Evolutionary conservation across 345 rosid genomes (phyloP).

Genomic region (Clarkia xantiana): DNA sequence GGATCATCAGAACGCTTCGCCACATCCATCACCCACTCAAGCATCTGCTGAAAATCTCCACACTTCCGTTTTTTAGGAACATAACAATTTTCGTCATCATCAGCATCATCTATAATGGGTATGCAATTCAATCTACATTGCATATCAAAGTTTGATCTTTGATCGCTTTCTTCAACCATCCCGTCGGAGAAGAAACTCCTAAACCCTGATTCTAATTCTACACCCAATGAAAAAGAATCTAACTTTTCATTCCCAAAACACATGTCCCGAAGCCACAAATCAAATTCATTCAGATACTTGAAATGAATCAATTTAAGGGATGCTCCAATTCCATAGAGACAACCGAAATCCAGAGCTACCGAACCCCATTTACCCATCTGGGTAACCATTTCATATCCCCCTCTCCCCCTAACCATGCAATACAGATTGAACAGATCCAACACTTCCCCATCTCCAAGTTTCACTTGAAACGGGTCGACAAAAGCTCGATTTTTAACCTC

Average conservation of each 20-base stretch:
- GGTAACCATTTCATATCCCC: slow-evolving; percentile 43
- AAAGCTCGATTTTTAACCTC: slow-evolving; percentile 25
- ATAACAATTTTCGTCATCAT: neutral
- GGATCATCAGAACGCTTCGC: slow-evolving; percentile 40
- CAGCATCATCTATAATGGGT: slow-evolving; percentile 15
- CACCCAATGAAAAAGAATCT: slow-evolving; percentile 10
- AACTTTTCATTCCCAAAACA: slow-evolving; percentile 11
- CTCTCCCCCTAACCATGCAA: slow-evolving; percentile 39
- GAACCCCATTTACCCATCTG: slow-evolving; percentile 35
- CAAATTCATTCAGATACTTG: slow-evolving; percentile 43
- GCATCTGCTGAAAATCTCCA: slow-evolving; percentile 28
- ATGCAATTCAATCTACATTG: no score
- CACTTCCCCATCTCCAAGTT: slow-evolving; percentile 31
- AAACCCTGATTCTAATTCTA: slow-evolving; percentile 33
- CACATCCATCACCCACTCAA: slow-evolving; percentile 45
- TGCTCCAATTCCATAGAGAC: slow-evolving; percentile 20
- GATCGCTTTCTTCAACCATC: no score
- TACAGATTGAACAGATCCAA: slow-evolving; percentile 58
- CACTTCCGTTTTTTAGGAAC: slow-evolving; percentile 28
- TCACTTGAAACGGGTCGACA: slow-evolving; percentile 32
- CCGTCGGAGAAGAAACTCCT: no score
- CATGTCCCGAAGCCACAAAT: slow-evolving; percentile 26
- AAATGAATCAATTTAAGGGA: slow-evolving; percentile 36
- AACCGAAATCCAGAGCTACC: slow-evolving; percentile 38
- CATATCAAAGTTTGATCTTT: no score